Percentiles rank a stretch among this genome's conserved stretches.
Conservation (phyloP, 2,329 filamentous ascomycete genomes). For the Ciborinia camelliae region DNA sequence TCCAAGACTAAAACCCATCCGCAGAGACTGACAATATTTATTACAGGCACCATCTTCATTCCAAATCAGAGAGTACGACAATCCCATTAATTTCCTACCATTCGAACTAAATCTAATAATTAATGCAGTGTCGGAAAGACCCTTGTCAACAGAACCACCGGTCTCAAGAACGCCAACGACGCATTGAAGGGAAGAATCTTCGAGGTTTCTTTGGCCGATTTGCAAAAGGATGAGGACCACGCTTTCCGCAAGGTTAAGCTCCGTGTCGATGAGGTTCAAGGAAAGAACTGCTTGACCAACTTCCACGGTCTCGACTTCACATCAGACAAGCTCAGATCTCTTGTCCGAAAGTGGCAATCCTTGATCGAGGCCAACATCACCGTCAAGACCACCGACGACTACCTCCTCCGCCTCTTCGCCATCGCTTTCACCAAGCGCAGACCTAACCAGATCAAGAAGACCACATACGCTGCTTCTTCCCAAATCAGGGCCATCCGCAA, state of each 20-base stretch:
- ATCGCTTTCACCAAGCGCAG: constrained; percentile 99
- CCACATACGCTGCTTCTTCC: constrained; percentile 93
- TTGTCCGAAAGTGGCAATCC: constrained; percentile 99
- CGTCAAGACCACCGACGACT: constrained; percentile 99
- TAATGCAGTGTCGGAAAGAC: constrained; percentile 91
- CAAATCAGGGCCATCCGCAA: constrained; percentile 97
- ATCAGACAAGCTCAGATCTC: constrained; percentile 98
- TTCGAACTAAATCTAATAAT: constrained; percentile 38
- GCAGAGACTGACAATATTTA: constrained; percentile 31
- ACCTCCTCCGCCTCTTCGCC: constrained; percentile 97
- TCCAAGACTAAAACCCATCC: constrained; percentile 5
- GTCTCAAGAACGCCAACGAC: constrained; percentile 99
- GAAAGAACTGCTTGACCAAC: constrained; percentile 99
- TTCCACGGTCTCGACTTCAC: constrained; percentile 99
- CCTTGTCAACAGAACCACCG: constrained; percentile 97
- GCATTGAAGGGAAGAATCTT: constrained; percentile 97
- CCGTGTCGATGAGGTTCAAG: constrained; percentile 96
- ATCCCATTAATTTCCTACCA: constrained; percentile 20
- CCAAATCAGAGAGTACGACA: constrained; percentile 82
- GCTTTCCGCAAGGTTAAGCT: constrained; percentile 99
- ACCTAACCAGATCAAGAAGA: constrained; percentile 99
- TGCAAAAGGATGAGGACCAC: constrained; percentile 99
- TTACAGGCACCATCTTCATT: constrained; percentile 86
- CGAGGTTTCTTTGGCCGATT: constrained; percentile 97
- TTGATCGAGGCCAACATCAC: constrained; percentile 99